Base-by-base conservation (phyloP, 176 grass and related monocot genomes). In the Triticum turgidum region DNA sequence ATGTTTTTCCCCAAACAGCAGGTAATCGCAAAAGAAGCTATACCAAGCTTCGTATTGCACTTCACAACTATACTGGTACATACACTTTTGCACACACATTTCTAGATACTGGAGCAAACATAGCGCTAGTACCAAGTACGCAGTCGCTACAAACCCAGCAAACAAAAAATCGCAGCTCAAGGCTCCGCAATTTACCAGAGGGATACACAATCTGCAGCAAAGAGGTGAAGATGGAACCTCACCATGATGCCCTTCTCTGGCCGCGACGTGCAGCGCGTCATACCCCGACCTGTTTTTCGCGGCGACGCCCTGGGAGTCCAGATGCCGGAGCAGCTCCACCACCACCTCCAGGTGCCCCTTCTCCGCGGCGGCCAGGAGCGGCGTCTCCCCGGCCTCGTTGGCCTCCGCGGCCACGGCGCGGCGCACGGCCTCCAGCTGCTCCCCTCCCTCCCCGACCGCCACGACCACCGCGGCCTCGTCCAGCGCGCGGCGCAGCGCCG, bases 361-460 rank as follows among this genome's bases (percentile, higher is more conserved):
- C 87, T 95, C 95, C 5, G 91, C 91, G 0, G 95, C 95, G 38
- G 86, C 89, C 44, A 97, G 75, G 39, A 97, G 84, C 24, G 95
- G 89, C 39, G 89, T 97, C 71, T 97, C 89, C 61, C 90, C 95
- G 17, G 92, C 89, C 66, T 95, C 92, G 85, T 95, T 97, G 69
- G 87, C 75, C 87, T 95, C 95, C 58, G 89, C 90, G 3, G 87
- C 95, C 73, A 97, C 87, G 6, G 79, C 70, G 12, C 84, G 80
- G 27, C 84, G 84, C 39, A 86, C 93, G 64, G 76, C 92, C 64
- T 89, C 86, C 73, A 87, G 91, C 54, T 82, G 87, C 18, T 87
- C 89, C 42, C 59, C 88, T 4, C 39, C 89, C 87, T 79, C 91
- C 15, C 22, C 90, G 9, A 27, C 29, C 34, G 69, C 86, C 78